A percentile compares a stretch with the other conserved stretches of the same genome.
Conservation (phyloP, 2,329 filamentous ascomycete species). For the Nemania serpens region DNA sequence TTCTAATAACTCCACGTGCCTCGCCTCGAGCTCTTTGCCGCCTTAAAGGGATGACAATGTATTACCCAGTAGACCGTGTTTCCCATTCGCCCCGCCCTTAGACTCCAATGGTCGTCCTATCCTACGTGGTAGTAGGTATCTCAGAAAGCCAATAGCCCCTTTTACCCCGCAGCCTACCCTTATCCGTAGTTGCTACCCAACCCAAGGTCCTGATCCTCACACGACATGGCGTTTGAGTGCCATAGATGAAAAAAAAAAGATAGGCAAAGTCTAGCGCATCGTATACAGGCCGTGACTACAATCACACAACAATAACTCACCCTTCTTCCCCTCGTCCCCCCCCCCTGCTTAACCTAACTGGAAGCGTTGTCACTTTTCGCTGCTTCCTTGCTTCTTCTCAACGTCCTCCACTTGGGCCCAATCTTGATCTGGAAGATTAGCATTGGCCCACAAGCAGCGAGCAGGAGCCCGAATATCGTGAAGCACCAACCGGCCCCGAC, state of each 20-base stretch:
- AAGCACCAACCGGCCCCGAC: slow-evolving; percentile 34
- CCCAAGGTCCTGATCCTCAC: neutral
- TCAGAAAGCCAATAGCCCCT: neutral
- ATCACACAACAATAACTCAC: neutral
- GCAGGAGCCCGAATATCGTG: slow-evolving; percentile 30
- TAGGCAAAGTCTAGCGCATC: neutral
- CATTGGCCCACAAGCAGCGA: slow-evolving; percentile 25
- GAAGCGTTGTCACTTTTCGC: neutral
- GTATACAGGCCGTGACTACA: neutral
- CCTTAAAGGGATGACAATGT: neutral
- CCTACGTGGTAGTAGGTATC: neutral
- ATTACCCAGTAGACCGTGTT: neutral
- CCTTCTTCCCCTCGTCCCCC: neutral
- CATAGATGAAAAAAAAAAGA: neutral
- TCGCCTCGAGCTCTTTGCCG: neutral
- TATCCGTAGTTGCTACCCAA: neutral
- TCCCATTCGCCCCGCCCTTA: neutral
- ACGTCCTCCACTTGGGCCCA: slow-evolving; percentile 22
- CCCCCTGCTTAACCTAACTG: neutral
- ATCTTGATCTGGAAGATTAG: slow-evolving; percentile 22
- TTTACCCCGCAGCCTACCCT: slow-evolving; percentile 16
- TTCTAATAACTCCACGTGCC: neutral
- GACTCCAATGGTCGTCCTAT: neutral
- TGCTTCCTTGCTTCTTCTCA: slow-evolving; percentile 6
- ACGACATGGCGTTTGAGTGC: neutral